Base-by-base conservation (phyloP, 305 asterid species). In the Fraxinus platypoda region DNA sequence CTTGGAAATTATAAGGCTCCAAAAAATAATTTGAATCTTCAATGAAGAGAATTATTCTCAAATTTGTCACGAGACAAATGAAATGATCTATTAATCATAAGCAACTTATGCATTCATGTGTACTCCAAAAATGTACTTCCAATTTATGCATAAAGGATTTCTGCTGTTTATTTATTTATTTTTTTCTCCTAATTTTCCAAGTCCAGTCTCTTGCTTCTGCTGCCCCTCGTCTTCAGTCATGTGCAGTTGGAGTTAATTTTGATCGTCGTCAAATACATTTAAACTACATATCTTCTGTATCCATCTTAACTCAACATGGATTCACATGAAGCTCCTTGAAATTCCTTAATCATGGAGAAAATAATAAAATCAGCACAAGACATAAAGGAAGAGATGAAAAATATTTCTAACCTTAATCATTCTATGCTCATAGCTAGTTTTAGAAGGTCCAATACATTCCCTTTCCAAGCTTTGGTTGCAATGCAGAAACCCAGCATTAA, bases 371-470 rank as follows among this genome's bases (percentile, higher is more conserved):
- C 15, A 8, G 52, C 0, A 46, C 31, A 70, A 57, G 6, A 57
- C 19, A 76, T 4, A 2, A 31, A 52, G 9, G n/a, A 12, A 76
- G 57, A 75, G 25, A 68, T 71, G 59, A 72, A 59, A 74, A 74
- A 76, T 70, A 30, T 71, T 37, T 25, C 87, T 83, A 43, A 94
- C 99, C 99, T 97, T 97, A 83, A 79, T 83, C 98, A 97, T 97
- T 62, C 99, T 97, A 80, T 84, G 88, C 87, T 93, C 98, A 78
- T 97, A 97, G 84, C 86, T 94, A 68, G 80, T 81, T 92, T 93
- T 93, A 74, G 98, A 91, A 79, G 99, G 99, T 74, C 99, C 99
- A 31, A 97, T 92, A 83, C 99, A 97, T 79, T 93, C 98, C 62
- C 30, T 84, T 76, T 91, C 97, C 75, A 97, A 97, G 86, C 98